Percentiles rank a stretch among this genome's conserved stretches.
Evolutionary conservation across 306 rosid genomes (phyloP).

Genomic region (Medicago arabica): DNA sequence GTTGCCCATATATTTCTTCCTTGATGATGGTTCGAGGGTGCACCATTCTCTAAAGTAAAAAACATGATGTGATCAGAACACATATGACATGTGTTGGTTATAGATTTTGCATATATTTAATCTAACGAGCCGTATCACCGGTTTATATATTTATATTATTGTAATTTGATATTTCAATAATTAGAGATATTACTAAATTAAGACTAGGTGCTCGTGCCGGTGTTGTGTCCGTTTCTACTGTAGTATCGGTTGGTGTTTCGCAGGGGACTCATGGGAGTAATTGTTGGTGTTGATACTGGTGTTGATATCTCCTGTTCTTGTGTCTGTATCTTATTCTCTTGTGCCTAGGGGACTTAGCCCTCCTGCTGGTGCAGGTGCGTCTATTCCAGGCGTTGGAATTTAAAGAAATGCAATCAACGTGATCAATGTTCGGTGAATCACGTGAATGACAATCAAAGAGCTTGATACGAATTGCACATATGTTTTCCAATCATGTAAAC

Average conservation of each 20-base stretch:
- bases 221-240: slow-evolving; percentile 59
- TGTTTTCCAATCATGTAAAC: too few species aligned
- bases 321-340: slow-evolving; percentile 65
- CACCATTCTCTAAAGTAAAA: slow-evolving; percentile 64
- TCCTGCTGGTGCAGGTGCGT: slow-evolving; percentile 49
- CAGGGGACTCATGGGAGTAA: slow-evolving; percentile 69
- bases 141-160: too few species aligned
- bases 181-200: slow-evolving; percentile 58
- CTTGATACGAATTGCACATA: too few species aligned
- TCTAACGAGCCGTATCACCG: too few species aligned
- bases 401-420: too few species aligned
- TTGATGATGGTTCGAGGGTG: slow-evolving; percentile 52
- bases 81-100: background rate
- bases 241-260: slow-evolving; percentile 73
- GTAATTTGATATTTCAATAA: slow-evolving; percentile 19
- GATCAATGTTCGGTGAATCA: too few species aligned
- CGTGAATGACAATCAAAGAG: too few species aligned
- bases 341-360: slow-evolving; percentile 58
- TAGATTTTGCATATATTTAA: too few species aligned
- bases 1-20: slow-evolving; percentile 56
- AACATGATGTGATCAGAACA: slow-evolving; percentile 33
- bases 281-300: slow-evolving; percentile 70
- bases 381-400: slow-evolving; percentile 36
- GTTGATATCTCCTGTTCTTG: slow-evolving; percentile 69
- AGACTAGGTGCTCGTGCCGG: slow-evolving; percentile 90